These are phyloP conservation scores for Discostella stelligeroides DNA, from an alignment of 108 stramenopile species.

Conservation along the genomic window DNA sequence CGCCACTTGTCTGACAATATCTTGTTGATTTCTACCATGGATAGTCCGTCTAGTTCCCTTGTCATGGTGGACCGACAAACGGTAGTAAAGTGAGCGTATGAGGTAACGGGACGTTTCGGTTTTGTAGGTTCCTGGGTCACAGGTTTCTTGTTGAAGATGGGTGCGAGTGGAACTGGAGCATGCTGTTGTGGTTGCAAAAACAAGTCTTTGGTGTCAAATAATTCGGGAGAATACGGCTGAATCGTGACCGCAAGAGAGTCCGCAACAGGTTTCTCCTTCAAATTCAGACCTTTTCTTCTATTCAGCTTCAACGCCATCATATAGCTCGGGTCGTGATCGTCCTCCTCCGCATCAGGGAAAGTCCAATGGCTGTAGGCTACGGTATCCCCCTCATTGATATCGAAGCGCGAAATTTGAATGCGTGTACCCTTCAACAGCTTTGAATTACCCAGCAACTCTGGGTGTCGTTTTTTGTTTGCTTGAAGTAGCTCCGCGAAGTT, in stretches of 20 bases:
- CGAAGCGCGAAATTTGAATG: slow-evolving; percentile 74
- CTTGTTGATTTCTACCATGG: slow-evolving; percentile 29
- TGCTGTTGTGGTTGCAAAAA: slow-evolving; percentile 23
- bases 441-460: slow-evolving; percentile 59
- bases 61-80: slow-evolving; percentile 34
- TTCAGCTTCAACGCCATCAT: slow-evolving; percentile 87
- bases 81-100: slow-evolving; percentile 48
- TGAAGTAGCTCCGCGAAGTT: slow-evolving; percentile 62
- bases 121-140: slow-evolving; percentile 34
- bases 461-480: slow-evolving; percentile 70
- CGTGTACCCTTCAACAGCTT: slow-evolving; percentile 74
- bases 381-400: slow-evolving; percentile 56
- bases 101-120: slow-evolving; percentile 55
- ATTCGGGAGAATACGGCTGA: slow-evolving; percentile 39
- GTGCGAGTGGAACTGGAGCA: slow-evolving; percentile 3
- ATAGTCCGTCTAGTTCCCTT: slow-evolving; percentile 33
- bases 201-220: slow-evolving; percentile 24
- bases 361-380: slow-evolving; percentile 88
- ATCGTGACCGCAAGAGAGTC: slow-evolving; percentile 67
- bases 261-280: slow-evolving; percentile 51
- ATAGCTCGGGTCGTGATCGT: slow-evolving; percentile 79
- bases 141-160: slow-evolving; percentile 12
- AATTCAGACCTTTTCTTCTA: slow-evolving; percentile 50
- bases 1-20: slow-evolving; percentile 54
- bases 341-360: slow-evolving; percentile 79